Percentiles rank a stretch among this genome's conserved stretches.
These are phyloP conservation scores for Melampsora larici-populina DNA, from an alignment of 1,284 basidiomycete genomes.

Conservation along the genomic window DNA sequence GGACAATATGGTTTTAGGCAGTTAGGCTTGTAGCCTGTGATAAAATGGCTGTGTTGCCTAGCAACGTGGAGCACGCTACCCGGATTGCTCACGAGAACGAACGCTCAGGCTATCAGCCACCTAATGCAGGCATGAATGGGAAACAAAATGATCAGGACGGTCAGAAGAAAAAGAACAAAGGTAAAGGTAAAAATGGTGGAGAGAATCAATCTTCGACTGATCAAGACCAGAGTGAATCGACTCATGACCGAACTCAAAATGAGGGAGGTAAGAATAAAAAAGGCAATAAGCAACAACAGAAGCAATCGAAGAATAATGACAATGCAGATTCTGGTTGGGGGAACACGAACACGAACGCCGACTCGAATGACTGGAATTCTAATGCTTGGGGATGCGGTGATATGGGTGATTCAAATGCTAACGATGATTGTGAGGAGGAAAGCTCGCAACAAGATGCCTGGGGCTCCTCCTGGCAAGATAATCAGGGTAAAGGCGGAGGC, in stretches of 20 bases:
- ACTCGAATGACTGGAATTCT: not conserved
- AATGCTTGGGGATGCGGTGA: not conserved
- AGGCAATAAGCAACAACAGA: not conserved
- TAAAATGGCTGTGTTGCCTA: constrained; percentile 1
- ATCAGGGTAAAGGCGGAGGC: not conserved
- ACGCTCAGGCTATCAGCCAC: not conserved
- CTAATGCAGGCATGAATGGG: not conserved
- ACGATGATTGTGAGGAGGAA: not conserved
- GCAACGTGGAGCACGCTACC: not conserved
- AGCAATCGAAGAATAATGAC: not conserved
- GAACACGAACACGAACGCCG: not conserved
- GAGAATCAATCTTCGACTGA: not conserved
- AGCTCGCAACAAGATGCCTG: not conserved
- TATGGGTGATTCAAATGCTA: not conserved
- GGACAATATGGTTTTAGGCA: not conserved
- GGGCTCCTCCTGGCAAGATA: not conserved
- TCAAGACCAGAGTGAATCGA: not conserved
- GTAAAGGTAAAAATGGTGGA: not conserved
- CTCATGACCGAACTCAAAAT: not conserved
- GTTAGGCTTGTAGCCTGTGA: not conserved
- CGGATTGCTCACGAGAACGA: not conserved
- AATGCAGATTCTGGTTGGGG: not conserved
- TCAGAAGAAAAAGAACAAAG: constrained; percentile 9
- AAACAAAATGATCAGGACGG: not conserved
- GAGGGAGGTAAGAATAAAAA: not conserved